Base-by-base conservation (phyloP, 2,329 filamentous ascomycete species). In the Pseudocercospora eumusae region DNA sequence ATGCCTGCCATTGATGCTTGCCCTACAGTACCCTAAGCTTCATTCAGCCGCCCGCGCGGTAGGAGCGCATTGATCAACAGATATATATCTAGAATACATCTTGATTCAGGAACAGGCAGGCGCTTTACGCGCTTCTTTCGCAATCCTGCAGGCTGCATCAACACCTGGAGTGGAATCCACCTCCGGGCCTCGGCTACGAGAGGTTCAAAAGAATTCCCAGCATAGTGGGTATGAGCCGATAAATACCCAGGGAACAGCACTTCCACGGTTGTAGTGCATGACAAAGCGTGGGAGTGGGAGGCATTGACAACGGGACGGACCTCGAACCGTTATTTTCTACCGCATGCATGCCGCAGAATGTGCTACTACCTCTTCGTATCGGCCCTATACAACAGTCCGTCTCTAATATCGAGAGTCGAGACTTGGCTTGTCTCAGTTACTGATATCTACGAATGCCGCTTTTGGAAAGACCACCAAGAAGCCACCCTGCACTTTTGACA, bases 231-330 rank as follows among this genome's bases (percentile, higher is more conserved):
- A 21, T 50, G 47, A 27, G 47, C 47, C 23, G 21, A n/a, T 8
- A 21, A 25, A 23, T 25, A n/a, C 23, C 23, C 47, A 45, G 42
- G 42, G 42, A 20, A 23, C 42, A 20, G 8, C 50, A 11, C 25
- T n/a, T 36, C 50, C n/a, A 33, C 27, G 50, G 20, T 42, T n/a
- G n/a, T n/a, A n/a, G 20, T 31, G 15, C 20, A 56, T 42, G 53
- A 56, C 36, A 31, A 42, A 56, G 53, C 53, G 53, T 56, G 53
- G 52, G 53, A 56, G 53, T n/a, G n/a, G n/a, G n/a, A n/a, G n/a
- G 20, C 15, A 50, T 23, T 47, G 44, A 23, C n/a, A 20, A 15
- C 45, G 23, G 45, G 9, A 15, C 45, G 23, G 45, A 23, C 45
- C 45, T 27, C 45, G 23, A 50, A 23, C 4, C 9, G 28, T 36